These are phyloP conservation scores for Beauveria australis DNA, from an alignment of 2,329 filamentous ascomycete species.

Conservation along the genomic window DNA sequence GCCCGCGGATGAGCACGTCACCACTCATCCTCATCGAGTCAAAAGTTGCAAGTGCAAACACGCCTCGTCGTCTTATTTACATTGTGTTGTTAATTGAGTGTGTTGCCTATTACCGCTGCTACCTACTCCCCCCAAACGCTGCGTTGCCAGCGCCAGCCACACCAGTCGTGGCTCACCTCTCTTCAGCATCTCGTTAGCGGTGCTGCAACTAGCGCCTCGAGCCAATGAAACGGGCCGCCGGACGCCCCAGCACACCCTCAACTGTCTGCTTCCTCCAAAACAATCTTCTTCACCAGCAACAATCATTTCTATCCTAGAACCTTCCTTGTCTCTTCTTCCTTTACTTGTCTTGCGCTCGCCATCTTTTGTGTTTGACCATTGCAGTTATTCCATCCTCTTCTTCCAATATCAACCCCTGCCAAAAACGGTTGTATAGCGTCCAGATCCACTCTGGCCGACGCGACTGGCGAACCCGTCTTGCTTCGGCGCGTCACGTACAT, in stretches of 20 bases:
- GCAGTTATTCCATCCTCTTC: not conserved
- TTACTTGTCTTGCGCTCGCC: slow-evolving; percentile 1
- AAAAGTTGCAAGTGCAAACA: not conserved
- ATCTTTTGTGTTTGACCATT: not conserved
- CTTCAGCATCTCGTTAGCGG: not conserved
- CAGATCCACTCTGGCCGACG: slow-evolving; percentile 22
- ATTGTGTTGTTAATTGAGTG: not conserved
- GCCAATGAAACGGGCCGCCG: not conserved
- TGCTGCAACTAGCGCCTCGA: not conserved
- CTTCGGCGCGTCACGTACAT: slow-evolving; percentile 31
- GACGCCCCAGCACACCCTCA: not conserved
- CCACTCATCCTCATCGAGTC: not conserved
- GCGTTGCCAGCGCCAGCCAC: not conserved
- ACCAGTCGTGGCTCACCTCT: not conserved
- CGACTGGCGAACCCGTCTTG: slow-evolving; percentile 18
- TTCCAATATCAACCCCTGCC: slow-evolving; percentile 5
- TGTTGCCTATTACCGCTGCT: not conserved
- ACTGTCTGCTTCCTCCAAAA: not conserved
- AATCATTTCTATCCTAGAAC: not conserved
- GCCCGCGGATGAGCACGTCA: slow-evolving; percentile 8
- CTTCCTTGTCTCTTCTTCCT: not conserved
- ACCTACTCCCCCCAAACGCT: not conserved
- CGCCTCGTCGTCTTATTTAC: not conserved
- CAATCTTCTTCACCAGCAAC: not conserved
- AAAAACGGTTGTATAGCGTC: slow-evolving; percentile 11